These are phyloP conservation scores for Aspergillus flavus DNA, from an alignment of 2,329 filamentous ascomycete genomes.

Conservation along the genomic window DNA sequence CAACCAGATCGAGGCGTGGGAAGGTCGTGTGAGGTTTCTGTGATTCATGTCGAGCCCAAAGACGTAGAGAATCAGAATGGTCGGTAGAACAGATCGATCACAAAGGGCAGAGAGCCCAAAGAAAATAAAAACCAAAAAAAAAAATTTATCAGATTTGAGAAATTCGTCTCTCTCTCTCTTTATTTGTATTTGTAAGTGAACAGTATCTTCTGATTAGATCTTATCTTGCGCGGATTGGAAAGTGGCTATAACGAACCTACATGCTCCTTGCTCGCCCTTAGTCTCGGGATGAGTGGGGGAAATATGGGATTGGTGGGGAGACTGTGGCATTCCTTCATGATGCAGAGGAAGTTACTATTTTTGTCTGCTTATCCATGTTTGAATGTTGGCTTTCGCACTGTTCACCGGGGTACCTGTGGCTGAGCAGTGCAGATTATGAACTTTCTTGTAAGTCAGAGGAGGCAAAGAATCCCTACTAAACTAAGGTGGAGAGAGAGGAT, in stretches of 20 bases:
- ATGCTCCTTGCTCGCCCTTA: background rate
- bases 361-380: background rate
- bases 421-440: background rate
- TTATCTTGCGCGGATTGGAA: background rate
- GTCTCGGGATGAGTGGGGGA: background rate
- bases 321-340: background rate
- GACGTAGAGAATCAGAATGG: background rate
- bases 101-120: too few species aligned
- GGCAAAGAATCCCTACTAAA: too few species aligned
- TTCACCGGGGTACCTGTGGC: background rate
- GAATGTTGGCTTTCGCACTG: background rate
- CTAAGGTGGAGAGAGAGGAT: too few species aligned
- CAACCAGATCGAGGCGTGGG: background rate
- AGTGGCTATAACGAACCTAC: background rate
- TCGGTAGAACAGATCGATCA: background rate
- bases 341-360: background rate
- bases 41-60: background rate
- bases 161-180: background rate
- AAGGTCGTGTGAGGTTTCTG: background rate
- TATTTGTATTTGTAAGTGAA: background rate
- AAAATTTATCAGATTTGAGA: too few species aligned
- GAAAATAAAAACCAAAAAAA: too few species aligned
- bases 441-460: too few species aligned
- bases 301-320: background rate
- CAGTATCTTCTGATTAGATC: background rate